Evolutionary conservation across 768 basidiomycete species (phyloP).

Genomic region (Steccherinum ochraceum): DNA sequence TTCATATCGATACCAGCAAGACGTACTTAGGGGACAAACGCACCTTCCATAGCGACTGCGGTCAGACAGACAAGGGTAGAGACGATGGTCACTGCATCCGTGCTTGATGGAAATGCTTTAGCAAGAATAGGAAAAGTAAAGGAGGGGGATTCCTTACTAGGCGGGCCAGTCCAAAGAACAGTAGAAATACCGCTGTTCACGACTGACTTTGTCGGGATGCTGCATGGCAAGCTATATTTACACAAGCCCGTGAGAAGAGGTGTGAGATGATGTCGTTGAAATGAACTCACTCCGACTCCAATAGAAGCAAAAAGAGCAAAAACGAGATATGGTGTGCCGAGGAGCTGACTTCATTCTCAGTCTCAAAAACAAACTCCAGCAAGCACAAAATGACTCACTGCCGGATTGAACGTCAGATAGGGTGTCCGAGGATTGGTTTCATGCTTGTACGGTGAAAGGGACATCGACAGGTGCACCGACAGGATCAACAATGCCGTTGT

Average conservation of each 20-base stretch:
- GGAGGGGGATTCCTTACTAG: conserved; percentile 12
- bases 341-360: conserved; percentile 6
- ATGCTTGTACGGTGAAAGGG: neutral
- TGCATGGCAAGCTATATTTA: neutral
- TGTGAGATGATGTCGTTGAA: too few relatives aligned
- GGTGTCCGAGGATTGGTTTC: neutral
- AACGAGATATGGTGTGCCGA: conserved; percentile 10
- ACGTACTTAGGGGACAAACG: conserved; percentile 1
- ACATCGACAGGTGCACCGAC: neutral
- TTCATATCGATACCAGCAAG: neutral
- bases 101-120: conserved; percentile 4
- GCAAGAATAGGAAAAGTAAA: neutral
- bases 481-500: neutral
- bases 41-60: conserved; percentile 16
- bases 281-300: neutral
- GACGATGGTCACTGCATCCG: conserved; percentile 13
- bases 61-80: conserved; percentile 17
- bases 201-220: conserved; percentile 13
- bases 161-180: conserved; percentile 19
- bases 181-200: conserved; percentile 21
- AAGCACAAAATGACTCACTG: neutral
- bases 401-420: neutral
- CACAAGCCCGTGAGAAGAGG: too few relatives aligned
- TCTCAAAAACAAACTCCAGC: neutral
- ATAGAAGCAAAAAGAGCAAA: neutral